Evolutionary conservation across 495 filamentous ascomycete genomes (phyloP), one percentile per base, ranked within the genome.

Genomic region (Amniculicola lignicola): DNA sequence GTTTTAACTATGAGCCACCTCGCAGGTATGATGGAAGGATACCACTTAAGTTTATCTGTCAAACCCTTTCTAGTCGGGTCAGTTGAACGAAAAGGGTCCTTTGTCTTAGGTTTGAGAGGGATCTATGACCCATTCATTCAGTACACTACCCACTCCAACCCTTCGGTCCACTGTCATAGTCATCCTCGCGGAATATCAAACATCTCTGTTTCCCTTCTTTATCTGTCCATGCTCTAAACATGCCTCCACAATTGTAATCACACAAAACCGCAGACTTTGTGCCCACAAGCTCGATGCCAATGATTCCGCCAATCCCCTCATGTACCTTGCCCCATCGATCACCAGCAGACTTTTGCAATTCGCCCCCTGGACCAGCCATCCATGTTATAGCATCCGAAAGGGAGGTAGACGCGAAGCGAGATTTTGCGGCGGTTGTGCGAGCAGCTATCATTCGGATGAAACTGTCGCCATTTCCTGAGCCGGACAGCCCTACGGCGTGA

Each of bases 391-490:
- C 85, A 11, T 69, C 52, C 0, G 70, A 63, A 0, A 79, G 70
- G 4, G 28, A 19, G 0, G 63, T 60, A 3, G 75, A 62, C 4
- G 83, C 74, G 67, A 85, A 91, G n/a, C 85, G 78, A 10, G 81
- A 77, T 50, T 92, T 86, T 0, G 89, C 82, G 11, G 81, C 85
- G 2, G 83, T 81, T 6, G 88, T 89, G 4, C 86, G 79, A 3
- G 77, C 81, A 1, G 89, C 89, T n/a, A 77, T 77, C 15, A 80
- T 70, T 0, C 88, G 82, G 2, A 95, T 77, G 65, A 95, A 96
- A 0, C 89, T 89, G 64, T 96, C 91, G 0, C 90, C 90, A 57
- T 95, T 94, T 3, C 90, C 90, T 0, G 90, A 95, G 0, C 90
- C 90, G 0, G 88, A 93, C 27, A 93, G 72, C 6, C 82, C 90